phyloP scores from a whole-genome alignment of 2,329 filamentous ascomycete species.

The Aspergillus alliaceus region DNA sequence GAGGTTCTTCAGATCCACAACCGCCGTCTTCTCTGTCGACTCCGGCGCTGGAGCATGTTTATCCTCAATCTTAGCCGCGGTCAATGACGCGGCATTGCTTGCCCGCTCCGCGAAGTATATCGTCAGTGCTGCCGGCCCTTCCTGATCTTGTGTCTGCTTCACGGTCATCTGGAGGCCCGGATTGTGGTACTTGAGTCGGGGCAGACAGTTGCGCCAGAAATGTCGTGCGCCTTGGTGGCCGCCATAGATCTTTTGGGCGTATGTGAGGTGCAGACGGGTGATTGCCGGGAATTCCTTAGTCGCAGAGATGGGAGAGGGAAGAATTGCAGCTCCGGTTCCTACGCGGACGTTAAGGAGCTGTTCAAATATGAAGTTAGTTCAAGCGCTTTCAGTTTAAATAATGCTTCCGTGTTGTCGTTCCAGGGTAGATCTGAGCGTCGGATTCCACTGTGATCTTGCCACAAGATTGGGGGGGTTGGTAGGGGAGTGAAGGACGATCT shows the following conservation, averaged over 20 bases:
- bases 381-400: neutral
- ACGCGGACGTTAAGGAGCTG: constrained; percentile 74
- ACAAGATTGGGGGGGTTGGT: neutral
- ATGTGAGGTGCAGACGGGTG: constrained; percentile 46
- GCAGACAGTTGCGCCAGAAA: constrained; percentile 83
- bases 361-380: neutral
- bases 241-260: constrained; percentile 44
- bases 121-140: constrained; percentile 38
- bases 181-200: constrained; percentile 92
- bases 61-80: constrained; percentile 27
- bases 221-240: constrained; percentile 59
- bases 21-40: constrained; percentile 31
- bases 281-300: constrained; percentile 38
- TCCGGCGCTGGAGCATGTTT: constrained; percentile 34
- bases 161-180: constrained; percentile 80
- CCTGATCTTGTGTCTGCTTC: constrained; percentile 62
- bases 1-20: constrained; percentile 41
- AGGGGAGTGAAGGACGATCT: neutral
- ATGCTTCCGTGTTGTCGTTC: neutral
- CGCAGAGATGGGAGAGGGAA: constrained; percentile 54
- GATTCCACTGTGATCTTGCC: neutral
- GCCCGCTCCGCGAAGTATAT: constrained; percentile 42
- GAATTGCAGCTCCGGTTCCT: constrained; percentile 78
- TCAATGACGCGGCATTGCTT: constrained; percentile 28
- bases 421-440: neutral